Conservation (phyloP, 2,329 filamentous ascomycete species). For the Metarhizium anisopliae region DNA sequence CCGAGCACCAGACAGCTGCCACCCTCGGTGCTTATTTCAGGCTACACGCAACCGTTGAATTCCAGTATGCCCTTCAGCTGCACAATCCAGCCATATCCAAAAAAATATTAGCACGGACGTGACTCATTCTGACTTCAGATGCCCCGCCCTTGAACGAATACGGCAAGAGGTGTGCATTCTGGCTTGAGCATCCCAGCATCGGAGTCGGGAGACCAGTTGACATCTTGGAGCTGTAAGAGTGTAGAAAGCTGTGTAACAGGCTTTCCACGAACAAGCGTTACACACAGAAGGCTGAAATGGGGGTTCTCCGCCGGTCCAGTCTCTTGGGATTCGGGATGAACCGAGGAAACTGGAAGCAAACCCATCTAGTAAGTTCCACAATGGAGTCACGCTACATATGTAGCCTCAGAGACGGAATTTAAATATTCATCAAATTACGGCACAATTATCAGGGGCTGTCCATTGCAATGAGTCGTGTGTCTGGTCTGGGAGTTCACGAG, state of each 20-base stretch:
- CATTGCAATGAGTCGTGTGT: no score
- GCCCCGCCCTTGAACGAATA: background rate
- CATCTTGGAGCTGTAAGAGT: no score
- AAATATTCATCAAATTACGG: no score
- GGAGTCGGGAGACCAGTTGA: no score
- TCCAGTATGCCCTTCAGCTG: background rate
- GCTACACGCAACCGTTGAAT: background rate
- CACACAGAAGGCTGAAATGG: background rate
- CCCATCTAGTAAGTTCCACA: background rate
- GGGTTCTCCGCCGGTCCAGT: background rate
- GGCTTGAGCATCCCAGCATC: background rate
- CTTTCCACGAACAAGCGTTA: background rate
- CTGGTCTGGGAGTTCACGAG: no score
- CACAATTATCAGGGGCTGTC: no score
- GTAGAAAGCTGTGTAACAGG: no score
- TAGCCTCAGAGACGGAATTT: background rate
- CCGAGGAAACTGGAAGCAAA: background rate
- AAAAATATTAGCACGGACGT: background rate
- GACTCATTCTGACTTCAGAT: background rate
- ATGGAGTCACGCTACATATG: background rate
- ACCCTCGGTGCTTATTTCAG: background rate
- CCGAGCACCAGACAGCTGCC: background rate
- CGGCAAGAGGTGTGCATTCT: background rate
- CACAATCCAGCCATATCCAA: background rate
- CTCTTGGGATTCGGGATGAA: background rate